These are phyloP conservation scores for Monilinia laxa DNA, from an alignment of 2,329 filamentous ascomycete genomes.

Conservation along the genomic window DNA sequence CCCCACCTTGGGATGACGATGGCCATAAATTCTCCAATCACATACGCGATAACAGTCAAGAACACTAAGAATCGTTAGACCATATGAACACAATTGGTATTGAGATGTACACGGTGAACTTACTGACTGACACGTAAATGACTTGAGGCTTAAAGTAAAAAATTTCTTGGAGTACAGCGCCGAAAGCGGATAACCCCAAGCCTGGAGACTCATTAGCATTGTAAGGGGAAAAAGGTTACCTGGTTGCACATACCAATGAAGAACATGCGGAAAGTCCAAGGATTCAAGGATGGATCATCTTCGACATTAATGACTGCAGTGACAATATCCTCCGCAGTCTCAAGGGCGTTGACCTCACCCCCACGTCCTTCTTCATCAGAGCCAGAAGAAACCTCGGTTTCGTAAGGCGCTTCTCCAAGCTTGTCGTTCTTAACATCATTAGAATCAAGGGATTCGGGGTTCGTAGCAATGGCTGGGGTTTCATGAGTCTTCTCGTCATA, in stretches of 20 bases:
- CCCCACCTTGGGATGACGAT: conserved; percentile 41
- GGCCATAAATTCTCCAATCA: conserved; percentile 42
- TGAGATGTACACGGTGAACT: not conserved
- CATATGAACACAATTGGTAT: not conserved
- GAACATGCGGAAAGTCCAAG: conserved; percentile 44
- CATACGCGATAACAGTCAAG: conserved; percentile 47
- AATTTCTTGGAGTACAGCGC: conserved; percentile 46
- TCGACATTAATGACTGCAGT: conserved; percentile 25
- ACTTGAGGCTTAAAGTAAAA: conserved; percentile 51
- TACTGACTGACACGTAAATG: conserved; percentile 44
- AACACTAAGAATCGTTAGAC: conserved; percentile 39
- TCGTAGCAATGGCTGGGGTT: not conserved
- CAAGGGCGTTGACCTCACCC: conserved; percentile 17
- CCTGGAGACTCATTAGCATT: conserved; percentile 29
- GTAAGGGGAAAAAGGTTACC: not conserved
- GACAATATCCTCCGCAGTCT: conserved; percentile 25
- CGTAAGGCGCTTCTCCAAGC: not conserved
- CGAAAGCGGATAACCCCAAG: conserved; percentile 42
- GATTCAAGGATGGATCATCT: conserved; percentile 32
- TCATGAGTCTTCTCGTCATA: conserved; percentile 20
- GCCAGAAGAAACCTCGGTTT: conserved; percentile 4
- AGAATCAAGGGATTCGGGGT: conserved; percentile 2
- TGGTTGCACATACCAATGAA: conserved; percentile 40
- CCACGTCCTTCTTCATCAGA: conserved; percentile 20
- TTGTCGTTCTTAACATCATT: conserved; percentile 4